Evolutionary conservation across 2,329 filamentous ascomycete species (phyloP).

Genomic region (Drechslerella dactyloides): DNA sequence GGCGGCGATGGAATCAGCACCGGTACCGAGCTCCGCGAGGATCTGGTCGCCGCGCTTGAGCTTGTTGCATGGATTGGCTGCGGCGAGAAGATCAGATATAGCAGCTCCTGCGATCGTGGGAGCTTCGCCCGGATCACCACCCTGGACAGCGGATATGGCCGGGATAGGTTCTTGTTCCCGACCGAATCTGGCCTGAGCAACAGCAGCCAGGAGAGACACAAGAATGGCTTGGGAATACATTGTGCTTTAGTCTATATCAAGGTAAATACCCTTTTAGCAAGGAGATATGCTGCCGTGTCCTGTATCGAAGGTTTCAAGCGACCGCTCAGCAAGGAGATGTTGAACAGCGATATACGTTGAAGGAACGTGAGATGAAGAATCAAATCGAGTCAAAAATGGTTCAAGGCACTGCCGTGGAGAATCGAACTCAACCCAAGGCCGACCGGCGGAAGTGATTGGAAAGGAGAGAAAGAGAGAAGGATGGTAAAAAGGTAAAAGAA

Average conservation of each 20-base stretch:
- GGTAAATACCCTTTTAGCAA: slow-evolving; percentile 18
- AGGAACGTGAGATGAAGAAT: slow-evolving; percentile 38
- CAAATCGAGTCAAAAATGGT: slow-evolving; percentile 38
- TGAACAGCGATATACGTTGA: slow-evolving; percentile 43
- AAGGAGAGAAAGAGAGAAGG: slow-evolving; percentile 21
- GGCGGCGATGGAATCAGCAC: slow-evolving; percentile 67
- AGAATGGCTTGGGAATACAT: slow-evolving; percentile 61
- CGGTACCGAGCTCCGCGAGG: slow-evolving; percentile 67
- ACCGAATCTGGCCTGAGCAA: slow-evolving; percentile 66
- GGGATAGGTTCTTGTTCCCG: slow-evolving; percentile 68
- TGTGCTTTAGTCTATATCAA: slow-evolving; percentile 52
- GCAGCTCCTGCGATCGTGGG: slow-evolving; percentile 69
- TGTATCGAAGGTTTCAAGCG: slow-evolving; percentile 31
- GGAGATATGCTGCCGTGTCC: slow-evolving; percentile 30
- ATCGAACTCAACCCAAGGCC: slow-evolving; percentile 49
- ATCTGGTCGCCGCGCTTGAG: slow-evolving; percentile 71
- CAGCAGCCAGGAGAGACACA: slow-evolving; percentile 60
- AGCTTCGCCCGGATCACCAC: slow-evolving; percentile 67
- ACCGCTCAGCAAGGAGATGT: slow-evolving; percentile 34
- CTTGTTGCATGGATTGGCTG: slow-evolving; percentile 71
- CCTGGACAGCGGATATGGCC: slow-evolving; percentile 64
- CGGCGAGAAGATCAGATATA: slow-evolving; percentile 69
- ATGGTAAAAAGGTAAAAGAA: slow-evolving; percentile 27
- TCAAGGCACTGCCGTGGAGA: slow-evolving; percentile 49
- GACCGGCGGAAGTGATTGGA: slow-evolving; percentile 41